phyloP scores from a whole-genome alignment of 2,329 filamentous ascomycete genomes.

The Pochonia chlamydosporia region DNA sequence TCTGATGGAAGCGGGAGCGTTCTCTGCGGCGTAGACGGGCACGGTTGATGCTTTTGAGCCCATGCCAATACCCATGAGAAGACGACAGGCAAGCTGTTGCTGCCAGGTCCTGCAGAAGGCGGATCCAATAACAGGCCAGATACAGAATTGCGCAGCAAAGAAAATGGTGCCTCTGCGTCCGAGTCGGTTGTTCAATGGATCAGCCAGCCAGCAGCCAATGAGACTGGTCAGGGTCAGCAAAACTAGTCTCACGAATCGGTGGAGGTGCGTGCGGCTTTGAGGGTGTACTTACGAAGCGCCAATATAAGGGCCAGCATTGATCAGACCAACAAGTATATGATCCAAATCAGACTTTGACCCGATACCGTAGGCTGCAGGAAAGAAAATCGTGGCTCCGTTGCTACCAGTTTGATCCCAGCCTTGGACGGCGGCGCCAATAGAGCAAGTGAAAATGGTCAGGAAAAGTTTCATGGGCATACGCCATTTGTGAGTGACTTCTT shows the following conservation, averaged over 20 bases:
- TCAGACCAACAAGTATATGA: slow-evolving; percentile 52
- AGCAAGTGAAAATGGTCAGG: slow-evolving; percentile 61
- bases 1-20: slow-evolving; percentile 59
- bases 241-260: background rate
- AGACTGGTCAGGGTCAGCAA: slow-evolving; percentile 21
- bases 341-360: slow-evolving; percentile 23
- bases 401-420: slow-evolving; percentile 61
- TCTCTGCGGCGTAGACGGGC: slow-evolving; percentile 72
- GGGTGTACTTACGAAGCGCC: slow-evolving; percentile 34
- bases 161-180: slow-evolving; percentile 54
- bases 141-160: slow-evolving; percentile 65
- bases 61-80: slow-evolving; percentile 65
- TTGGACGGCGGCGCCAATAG: slow-evolving; percentile 61
- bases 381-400: slow-evolving; percentile 58
- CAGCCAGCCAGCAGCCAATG: slow-evolving; percentile 58
- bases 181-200: slow-evolving; percentile 47
- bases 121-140: slow-evolving; percentile 57
- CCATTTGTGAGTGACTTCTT: slow-evolving; percentile 62
- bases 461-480: slow-evolving; percentile 55
- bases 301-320: slow-evolving; percentile 54
- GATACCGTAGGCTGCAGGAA: slow-evolving; percentile 41
- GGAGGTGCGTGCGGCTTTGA: background rate
- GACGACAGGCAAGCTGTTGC: slow-evolving; percentile 60
- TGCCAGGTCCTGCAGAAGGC: slow-evolving; percentile 62
- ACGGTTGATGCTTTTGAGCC: slow-evolving; percentile 60